Evolutionary conservation across 148 eudicot species (phyloP).

Genomic region (Rhododendron molle): DNA sequence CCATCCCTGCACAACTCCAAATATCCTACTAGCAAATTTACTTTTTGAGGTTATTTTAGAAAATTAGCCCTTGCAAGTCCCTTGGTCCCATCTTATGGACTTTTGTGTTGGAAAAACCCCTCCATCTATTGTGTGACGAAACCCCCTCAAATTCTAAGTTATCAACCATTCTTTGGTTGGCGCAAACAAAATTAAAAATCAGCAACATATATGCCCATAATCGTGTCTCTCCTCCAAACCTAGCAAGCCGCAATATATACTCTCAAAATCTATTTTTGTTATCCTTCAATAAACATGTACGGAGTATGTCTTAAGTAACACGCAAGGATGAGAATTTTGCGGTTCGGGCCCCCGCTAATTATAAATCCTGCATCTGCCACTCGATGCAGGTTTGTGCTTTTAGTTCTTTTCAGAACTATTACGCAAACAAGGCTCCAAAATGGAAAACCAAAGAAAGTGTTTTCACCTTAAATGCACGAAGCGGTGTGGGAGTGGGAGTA

Average conservation of each 20-base stretch:
- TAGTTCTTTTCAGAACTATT: neutral
- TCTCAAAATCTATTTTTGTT: too few species aligned
- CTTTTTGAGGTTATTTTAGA: neutral
- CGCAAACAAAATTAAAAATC: too few species aligned
- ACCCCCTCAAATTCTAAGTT: neutral
- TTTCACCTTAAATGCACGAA: neutral
- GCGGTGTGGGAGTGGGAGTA: too few species aligned
- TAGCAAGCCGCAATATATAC: too few species aligned
- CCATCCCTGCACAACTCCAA: neutral
- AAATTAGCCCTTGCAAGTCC: neutral
- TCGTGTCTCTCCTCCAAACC: too few species aligned
- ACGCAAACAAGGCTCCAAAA: neutral
- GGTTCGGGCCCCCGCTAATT: too few species aligned
- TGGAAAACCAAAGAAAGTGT: neutral
- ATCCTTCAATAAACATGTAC: too few species aligned
- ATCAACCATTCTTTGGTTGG: too few species aligned
- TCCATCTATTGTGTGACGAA: neutral
- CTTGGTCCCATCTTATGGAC: neutral
- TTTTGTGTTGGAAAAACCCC: neutral
- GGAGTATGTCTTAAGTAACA: too few species aligned
- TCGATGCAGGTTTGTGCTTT: neutral
- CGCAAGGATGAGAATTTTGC: too few species aligned
- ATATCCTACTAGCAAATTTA: neutral
- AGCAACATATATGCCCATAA: too few species aligned
- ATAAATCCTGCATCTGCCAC: too few species aligned